Base-by-base conservation (phyloP, 2,329 filamentous ascomycete genomes). In the Phyllosticta citribraziliensis region DNA sequence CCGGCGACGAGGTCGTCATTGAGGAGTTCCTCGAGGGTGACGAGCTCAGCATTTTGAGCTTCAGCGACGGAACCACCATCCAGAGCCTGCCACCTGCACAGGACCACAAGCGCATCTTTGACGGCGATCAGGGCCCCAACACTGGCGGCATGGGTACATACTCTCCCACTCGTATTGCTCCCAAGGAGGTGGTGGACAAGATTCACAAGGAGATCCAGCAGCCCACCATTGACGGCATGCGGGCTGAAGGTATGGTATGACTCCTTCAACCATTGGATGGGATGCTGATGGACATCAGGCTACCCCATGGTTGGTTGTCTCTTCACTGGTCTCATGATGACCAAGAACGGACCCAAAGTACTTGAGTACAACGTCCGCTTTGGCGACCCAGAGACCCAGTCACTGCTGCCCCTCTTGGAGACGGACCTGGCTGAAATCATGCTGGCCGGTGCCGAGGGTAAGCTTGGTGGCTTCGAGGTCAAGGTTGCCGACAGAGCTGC, bases 131-230 rank as follows among this genome's bases (percentile, higher is more conserved):
- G 56, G 94, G 94, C 1, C 89, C 91, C 47, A 97, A 97, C 77
- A 97, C 94, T 2, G 94, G 93, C 63, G 94, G 94, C 51, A 97
- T 97, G 94, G 94, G 94, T 57, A 96, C 91, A 72, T 97, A 97
- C 74, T 91, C 92, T 17, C 95, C 92, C 1, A 88, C 79, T 8
- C 74, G 70, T 47, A 76, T 75, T 25, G 78, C 78, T 17, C 77
- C 75, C 0, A 66, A 68, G 57, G 84, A 87, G 64, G 80, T 96
- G n/a, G 82, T 94, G 19, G 87, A 87, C 19, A 81, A 86, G 63
- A 85, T 99, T 64, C 88, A 97, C 71, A 80, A 81, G 61, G 88
- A 88, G 35, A 88, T 97, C 60, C 82, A 97, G n/a, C 85, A 91
- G 72, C 92, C 93, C 6, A 97, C 92, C 2, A 84, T 97, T 63